These are phyloP conservation scores for Gnomoniopsis sp. DNA, from an alignment of 2,329 filamentous ascomycete species.

Conservation along the genomic window DNA sequence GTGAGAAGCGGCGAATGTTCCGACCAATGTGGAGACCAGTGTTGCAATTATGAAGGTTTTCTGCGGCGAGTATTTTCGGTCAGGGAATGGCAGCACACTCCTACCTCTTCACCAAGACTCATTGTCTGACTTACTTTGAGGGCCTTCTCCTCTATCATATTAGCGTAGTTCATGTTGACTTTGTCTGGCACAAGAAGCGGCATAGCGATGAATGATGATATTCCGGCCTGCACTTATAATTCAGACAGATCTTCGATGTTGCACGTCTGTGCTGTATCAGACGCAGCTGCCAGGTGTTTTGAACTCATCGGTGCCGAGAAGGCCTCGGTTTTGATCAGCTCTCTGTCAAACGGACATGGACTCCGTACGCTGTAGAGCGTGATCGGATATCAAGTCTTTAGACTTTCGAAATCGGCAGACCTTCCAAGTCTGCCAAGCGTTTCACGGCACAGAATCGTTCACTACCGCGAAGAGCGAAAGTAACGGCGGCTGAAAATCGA, in stretches of 20 bases:
- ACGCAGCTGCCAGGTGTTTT: too few relatives aligned
- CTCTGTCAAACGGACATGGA: too few relatives aligned
- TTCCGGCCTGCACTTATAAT: too few relatives aligned
- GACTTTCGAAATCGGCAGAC: background rate
- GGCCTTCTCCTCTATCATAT: conserved; percentile 33
- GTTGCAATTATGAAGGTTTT: conserved; percentile 38
- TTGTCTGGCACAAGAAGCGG: conserved; percentile 10
- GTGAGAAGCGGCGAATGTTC: conserved; percentile 34
- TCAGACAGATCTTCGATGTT: too few relatives aligned
- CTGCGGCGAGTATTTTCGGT: conserved; percentile 17
- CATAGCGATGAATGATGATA: background rate
- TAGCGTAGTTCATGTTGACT: conserved; percentile 27
- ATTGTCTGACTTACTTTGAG: conserved; percentile 27
- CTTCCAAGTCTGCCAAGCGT: background rate
- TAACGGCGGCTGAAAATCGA: too few relatives aligned
- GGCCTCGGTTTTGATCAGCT: too few relatives aligned
- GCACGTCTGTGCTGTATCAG: too few relatives aligned
- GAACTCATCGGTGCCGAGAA: too few relatives aligned
- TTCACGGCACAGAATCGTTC: background rate
- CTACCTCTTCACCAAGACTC: rapidly evolving
- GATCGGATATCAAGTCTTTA: background rate
- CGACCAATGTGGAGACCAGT: conserved; percentile 34
- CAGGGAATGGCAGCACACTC: background rate
- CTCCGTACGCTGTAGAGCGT: background rate
- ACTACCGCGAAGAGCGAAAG: too few relatives aligned